A percentile compares a stretch with the other conserved stretches of the same genome.
phyloP scores from a whole-genome alignment of 768 basidiomycete genomes.

The Saitozyma sp. region DNA sequence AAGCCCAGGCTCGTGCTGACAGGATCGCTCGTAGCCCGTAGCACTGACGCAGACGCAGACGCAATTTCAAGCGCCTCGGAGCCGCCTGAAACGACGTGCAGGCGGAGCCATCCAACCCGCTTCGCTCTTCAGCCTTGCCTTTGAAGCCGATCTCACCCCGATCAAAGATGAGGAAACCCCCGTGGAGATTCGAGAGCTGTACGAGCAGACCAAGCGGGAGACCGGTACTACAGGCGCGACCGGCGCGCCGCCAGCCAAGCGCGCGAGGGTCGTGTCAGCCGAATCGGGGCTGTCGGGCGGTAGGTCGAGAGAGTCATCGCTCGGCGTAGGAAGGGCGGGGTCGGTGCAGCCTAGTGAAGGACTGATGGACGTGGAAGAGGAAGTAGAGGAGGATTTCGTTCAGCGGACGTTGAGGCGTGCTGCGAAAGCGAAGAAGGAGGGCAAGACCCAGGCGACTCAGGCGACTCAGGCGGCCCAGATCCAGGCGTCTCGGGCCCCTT shows the following conservation, averaged over 20 bases:
- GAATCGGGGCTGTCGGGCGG: constrained; percentile 2
- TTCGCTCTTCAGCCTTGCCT: constrained; percentile 2
- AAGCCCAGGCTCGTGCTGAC: not conserved
- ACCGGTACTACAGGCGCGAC: constrained; percentile 1
- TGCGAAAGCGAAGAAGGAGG: constrained; percentile 18
- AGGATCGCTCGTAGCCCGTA: not conserved
- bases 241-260: constrained; percentile 6
- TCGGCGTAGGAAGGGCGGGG: not conserved
- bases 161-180: constrained; percentile 27
- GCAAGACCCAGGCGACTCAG: constrained; percentile 12
- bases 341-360: too few relatives aligned
- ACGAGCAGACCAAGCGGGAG: constrained; percentile 40
- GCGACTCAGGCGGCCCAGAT: not conserved
- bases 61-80: not conserved
- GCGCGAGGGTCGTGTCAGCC: constrained; percentile 6
- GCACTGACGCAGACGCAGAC: constrained; percentile 9
- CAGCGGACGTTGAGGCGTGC: constrained; percentile 27
- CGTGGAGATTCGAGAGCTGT: constrained; percentile 31
- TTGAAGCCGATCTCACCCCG: not conserved
- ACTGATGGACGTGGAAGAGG: constrained; percentile 26
- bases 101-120: constrained; percentile 7
- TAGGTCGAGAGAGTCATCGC: not conserved
- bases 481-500: constrained; percentile 12
- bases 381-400: constrained; percentile 35
- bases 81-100: constrained; percentile 27